Evolutionary conservation across 345 rosid species (phyloP).

Genomic region (Pelargonium nanum): DNA sequence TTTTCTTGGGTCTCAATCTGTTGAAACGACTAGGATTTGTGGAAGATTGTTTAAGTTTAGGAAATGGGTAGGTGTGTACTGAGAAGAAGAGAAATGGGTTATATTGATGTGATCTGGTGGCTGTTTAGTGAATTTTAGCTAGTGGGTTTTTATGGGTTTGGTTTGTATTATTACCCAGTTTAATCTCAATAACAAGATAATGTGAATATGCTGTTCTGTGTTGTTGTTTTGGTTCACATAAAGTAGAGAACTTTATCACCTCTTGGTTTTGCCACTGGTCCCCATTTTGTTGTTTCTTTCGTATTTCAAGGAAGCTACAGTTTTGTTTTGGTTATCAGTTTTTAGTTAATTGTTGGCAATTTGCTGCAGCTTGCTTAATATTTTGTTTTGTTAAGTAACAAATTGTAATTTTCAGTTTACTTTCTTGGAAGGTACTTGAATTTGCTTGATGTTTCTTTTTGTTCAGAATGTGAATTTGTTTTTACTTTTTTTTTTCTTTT

Average conservation of each 20-base stretch:
- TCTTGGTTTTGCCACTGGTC: neutral
- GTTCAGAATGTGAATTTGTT: neutral
- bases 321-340: neutral
- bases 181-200: neutral
- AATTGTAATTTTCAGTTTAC: neutral
- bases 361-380: neutral
- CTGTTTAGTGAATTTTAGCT: neutral
- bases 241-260: neutral
- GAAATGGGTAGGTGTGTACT: neutral
- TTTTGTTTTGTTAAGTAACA: neutral
- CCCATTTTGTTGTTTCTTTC: neutral
- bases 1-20: neutral
- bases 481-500: no score
- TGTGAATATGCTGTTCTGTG: neutral
- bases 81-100: neutral
- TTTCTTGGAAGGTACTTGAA: neutral
- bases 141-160: neutral
- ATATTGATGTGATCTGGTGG: neutral
- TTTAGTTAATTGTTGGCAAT: neutral
- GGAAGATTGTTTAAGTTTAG: neutral
- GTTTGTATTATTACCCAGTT: neutral
- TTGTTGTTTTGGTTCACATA: neutral
- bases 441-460: neutral
- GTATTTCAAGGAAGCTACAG: neutral
- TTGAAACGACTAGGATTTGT: neutral